A percentile compares a stretch with the other conserved stretches of the same genome.
Evolutionary conservation across 2,329 filamentous ascomycete species (phyloP).

Genomic region (Epichloe sylvatica): DNA sequence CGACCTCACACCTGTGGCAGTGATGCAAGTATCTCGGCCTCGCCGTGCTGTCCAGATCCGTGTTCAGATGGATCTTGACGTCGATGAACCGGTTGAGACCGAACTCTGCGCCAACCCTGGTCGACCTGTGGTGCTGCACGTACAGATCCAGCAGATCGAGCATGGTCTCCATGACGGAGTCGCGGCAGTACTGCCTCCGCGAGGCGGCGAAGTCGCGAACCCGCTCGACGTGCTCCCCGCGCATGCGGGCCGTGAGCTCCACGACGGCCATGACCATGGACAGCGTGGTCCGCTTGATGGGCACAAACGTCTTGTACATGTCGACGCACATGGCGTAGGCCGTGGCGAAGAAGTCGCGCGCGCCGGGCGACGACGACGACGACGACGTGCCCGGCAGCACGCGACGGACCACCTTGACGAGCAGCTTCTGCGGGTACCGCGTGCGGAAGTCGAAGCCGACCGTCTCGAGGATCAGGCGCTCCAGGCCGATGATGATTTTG

Average conservation of each 20-base stretch:
- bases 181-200: slow-evolving; percentile 32
- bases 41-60: slow-evolving; percentile 53
- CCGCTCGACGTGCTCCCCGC: slow-evolving; percentile 37
- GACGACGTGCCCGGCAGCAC: slow-evolving; percentile 32
- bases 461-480: slow-evolving; percentile 83
- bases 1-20: slow-evolving; percentile 37
- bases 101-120: slow-evolving; percentile 58
- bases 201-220: slow-evolving; percentile 35
- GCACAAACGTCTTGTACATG: slow-evolving; percentile 83
- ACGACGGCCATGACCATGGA: slow-evolving; percentile 72
- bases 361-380: neutral
- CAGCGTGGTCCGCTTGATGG: slow-evolving; percentile 77
- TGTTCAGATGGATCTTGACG: slow-evolving; percentile 75
- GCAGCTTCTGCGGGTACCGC: slow-evolving; percentile 70
- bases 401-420: slow-evolving; percentile 63
- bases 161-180: slow-evolving; percentile 57
- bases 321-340: slow-evolving; percentile 79
- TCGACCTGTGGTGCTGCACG: slow-evolving; percentile 64
- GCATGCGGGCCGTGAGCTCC: slow-evolving; percentile 63
- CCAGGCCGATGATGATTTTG: slow-evolving; percentile 73
- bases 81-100: slow-evolving; percentile 68
- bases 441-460: slow-evolving; percentile 89
- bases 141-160: slow-evolving; percentile 88
- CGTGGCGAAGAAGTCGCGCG: slow-evolving; percentile 41
- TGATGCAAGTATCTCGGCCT: slow-evolving; percentile 50